Evolutionary conservation across 2,329 filamentous ascomycete species (phyloP).

Genomic region (Aspergillus jensenii): DNA sequence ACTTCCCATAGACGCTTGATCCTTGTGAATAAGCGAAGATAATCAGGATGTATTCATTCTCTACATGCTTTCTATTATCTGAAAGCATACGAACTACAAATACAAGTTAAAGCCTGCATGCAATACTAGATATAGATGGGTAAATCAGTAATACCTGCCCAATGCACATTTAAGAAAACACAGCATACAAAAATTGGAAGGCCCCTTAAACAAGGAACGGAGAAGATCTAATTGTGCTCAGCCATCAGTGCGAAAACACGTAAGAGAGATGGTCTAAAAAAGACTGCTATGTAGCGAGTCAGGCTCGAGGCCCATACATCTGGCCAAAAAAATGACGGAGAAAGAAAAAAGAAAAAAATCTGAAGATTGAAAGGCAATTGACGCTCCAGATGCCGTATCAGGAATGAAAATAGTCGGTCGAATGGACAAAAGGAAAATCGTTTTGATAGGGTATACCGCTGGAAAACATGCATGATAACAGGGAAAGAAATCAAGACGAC

Average conservation of each 20-base stretch:
- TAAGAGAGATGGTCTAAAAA: background rate
- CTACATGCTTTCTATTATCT: too few relatives aligned
- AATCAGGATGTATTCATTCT: background rate
- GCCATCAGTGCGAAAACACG: background rate
- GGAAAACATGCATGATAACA: slow-evolving; percentile 24
- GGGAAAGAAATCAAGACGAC: slow-evolving; percentile 9
- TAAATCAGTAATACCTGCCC: background rate
- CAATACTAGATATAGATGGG: background rate
- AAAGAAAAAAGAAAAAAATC: slow-evolving; percentile 8
- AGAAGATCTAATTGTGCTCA: background rate
- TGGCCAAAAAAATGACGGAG: slow-evolving; percentile 15
- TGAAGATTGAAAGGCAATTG: slow-evolving; percentile 10
- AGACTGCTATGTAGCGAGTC: background rate
- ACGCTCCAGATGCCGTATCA: slow-evolving; percentile 5
- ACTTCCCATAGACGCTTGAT: background rate
- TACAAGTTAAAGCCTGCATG: background rate
- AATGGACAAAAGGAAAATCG: slow-evolving; percentile 20
- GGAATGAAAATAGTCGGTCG: slow-evolving; percentile 18
- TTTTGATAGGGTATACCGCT: slow-evolving; percentile 34
- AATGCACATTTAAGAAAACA: background rate
- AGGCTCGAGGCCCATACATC: slow-evolving; percentile 17
- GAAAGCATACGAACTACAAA: too few relatives aligned
- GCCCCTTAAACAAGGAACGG: background rate
- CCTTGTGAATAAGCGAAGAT: background rate
- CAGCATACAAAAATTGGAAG: background rate